A percentile compares a stretch with the other conserved stretches of the same genome.
Evolutionary conservation across 179 eudicot genomes (phyloP).

Genomic region (Beta macrorhiza): DNA sequence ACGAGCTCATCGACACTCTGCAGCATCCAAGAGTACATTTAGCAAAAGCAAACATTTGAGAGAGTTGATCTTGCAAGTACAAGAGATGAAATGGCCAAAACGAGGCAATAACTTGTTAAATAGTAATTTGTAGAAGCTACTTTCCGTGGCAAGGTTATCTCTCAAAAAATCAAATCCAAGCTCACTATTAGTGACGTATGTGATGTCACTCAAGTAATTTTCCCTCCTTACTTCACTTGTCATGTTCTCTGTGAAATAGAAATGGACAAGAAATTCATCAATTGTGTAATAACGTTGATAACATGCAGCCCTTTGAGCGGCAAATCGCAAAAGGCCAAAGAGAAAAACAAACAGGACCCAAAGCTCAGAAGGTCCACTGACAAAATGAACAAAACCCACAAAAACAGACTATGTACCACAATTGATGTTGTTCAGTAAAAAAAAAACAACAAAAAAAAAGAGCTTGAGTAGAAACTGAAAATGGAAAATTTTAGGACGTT

Average conservation of each 20-base stretch:
- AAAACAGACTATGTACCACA: neutral
- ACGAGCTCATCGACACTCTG: slow-evolving; percentile 98
- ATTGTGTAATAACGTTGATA: neutral
- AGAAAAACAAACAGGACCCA: neutral
- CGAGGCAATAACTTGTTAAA: slow-evolving; percentile 11
- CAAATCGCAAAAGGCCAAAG: neutral
- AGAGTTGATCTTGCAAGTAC: slow-evolving; percentile 15
- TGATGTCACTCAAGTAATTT: slow-evolving; percentile 90
- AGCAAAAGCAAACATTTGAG: slow-evolving; percentile 17
- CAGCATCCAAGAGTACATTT: slow-evolving; percentile 33
- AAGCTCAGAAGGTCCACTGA: neutral
- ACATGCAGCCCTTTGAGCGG: neutral
- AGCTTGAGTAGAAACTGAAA: neutral
- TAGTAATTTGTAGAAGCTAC: slow-evolving; percentile 36
- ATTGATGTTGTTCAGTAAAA: neutral
- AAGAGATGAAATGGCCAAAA: slow-evolving; percentile 6
- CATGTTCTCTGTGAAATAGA: slow-evolving; percentile 81
- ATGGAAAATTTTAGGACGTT: neutral
- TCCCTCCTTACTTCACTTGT: slow-evolving; percentile 93
- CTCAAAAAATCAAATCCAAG: slow-evolving; percentile 98
- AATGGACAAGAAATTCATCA: neutral
- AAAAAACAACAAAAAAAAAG: neutral
- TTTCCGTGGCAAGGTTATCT: slow-evolving; percentile 99
- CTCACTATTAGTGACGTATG: slow-evolving; percentile 97
- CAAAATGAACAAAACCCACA: no score